phyloP scores from a whole-genome alignment of 1,284 basidiomycete genomes.

The Inonotus hispidus region DNA sequence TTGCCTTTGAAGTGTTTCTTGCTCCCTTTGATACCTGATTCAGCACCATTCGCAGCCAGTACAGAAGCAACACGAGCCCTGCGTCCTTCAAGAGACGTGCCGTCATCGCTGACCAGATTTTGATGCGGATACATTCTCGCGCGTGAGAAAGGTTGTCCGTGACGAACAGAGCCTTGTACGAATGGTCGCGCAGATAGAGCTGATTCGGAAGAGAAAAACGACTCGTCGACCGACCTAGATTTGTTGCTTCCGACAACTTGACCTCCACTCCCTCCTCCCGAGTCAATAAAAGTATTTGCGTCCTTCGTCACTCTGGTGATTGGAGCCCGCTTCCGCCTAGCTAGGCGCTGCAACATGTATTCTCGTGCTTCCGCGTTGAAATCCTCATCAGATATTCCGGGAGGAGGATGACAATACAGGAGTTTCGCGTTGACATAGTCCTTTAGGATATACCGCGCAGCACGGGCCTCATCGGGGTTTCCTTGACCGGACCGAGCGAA shows the following conservation, averaged over 20 bases:
- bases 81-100: constrained; percentile 49
- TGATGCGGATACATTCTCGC: constrained; percentile 75
- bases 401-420: constrained; percentile 87
- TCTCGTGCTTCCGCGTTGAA: constrained; percentile 80
- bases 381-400: constrained; percentile 56
- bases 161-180: constrained; percentile 53
- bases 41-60: constrained; percentile 40
- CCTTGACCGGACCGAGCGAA: constrained; percentile 93
- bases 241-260: constrained; percentile 38
- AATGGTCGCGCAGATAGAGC: constrained; percentile 55
- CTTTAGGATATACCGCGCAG: constrained; percentile 91
- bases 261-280: constrained; percentile 23
- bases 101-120: constrained; percentile 71
- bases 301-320: constrained; percentile 77
- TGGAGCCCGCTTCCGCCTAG: constrained; percentile 81
- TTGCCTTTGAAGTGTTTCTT: constrained; percentile 91
- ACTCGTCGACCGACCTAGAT: constrained; percentile 69
- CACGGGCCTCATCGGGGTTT: constrained; percentile 94
- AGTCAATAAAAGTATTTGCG: constrained; percentile 72
- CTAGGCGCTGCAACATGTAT: constrained; percentile 51
- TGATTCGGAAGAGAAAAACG: constrained; percentile 70
- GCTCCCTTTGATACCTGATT: constrained; percentile 32
- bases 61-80: constrained; percentile 43
- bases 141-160: constrained; percentile 60
- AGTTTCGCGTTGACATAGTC: constrained; percentile 97